Conservation (phyloP, 2,329 filamentous ascomycete species). For the Drechslerella dactyloides region DNA sequence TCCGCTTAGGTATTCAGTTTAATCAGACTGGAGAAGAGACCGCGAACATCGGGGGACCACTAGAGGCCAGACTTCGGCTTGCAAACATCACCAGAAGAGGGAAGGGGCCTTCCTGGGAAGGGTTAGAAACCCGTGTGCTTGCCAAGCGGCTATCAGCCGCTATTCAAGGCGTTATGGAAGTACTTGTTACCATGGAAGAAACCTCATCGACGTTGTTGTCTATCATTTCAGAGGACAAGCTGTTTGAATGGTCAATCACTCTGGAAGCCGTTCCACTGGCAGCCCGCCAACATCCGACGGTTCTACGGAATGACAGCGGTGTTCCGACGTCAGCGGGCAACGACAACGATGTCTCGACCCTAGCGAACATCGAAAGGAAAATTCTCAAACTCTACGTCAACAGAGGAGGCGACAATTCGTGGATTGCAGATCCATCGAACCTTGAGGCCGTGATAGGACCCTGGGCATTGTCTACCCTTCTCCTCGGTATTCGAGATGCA, state of each 20-base stretch:
- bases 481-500: not conserved
- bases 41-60: not conserved
- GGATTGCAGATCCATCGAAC: not conserved
- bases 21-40: no score
- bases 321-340: not conserved
- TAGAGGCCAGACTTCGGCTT: not conserved
- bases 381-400: not conserved
- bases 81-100: not conserved
- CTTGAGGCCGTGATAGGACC: slow-evolving; percentile 8
- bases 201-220: no score
- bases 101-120: slow-evolving; percentile 6
- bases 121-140: not conserved
- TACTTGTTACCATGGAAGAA: not conserved
- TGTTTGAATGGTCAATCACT: not conserved
- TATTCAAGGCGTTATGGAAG: slow-evolving; percentile 14
- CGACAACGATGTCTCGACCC: no score
- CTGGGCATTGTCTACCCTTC: slow-evolving; percentile 1
- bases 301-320: not conserved
- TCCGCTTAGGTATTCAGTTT: no score
- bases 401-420: not conserved
- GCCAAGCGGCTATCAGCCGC: slow-evolving; percentile 1
- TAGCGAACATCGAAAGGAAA: no score
- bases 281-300: not conserved
- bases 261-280: not conserved
- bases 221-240: not conserved